Evolutionary conservation across 2,329 filamentous ascomycete species (phyloP).

Genomic region (Blastomyces silverae): DNA sequence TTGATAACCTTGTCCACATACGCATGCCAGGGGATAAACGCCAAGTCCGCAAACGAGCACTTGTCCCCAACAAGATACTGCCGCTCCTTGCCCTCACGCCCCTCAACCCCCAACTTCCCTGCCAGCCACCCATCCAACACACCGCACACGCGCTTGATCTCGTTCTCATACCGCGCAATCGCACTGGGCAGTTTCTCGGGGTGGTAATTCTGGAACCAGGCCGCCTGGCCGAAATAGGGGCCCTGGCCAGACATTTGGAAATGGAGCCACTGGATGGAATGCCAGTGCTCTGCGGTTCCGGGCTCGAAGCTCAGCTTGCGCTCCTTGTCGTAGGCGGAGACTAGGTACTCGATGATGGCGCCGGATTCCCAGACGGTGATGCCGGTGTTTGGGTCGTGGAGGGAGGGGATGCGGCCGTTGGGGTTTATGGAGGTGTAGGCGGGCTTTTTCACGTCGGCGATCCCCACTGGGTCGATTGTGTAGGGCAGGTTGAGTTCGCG

Average conservation of each 20-base stretch:
- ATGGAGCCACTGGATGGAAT: conserved; percentile 39
- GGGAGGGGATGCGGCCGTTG: conserved; percentile 32
- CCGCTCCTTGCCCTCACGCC: background rate
- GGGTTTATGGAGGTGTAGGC: conserved; percentile 27
- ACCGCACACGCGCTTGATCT: conserved; percentile 42
- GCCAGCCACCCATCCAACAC: conserved; percentile 40
- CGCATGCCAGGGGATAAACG: background rate
- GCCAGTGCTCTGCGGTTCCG: conserved; percentile 32
- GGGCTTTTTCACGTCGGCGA: conserved; percentile 16
- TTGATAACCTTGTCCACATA: background rate
- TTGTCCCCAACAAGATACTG: background rate
- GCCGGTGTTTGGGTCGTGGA: conserved; percentile 43
- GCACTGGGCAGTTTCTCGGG: conserved; percentile 42
- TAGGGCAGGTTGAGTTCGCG: conserved; percentile 19
- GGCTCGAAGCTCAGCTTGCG: conserved; percentile 38
- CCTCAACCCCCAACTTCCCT: background rate
- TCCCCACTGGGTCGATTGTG: conserved; percentile 5
- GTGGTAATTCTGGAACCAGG: conserved; percentile 37
- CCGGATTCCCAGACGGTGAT: conserved; percentile 39
- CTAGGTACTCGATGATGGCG: conserved; percentile 42
- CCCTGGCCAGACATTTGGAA: conserved; percentile 37
- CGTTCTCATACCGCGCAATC: conserved; percentile 43
- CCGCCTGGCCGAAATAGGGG: conserved; percentile 40
- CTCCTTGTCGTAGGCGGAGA: conserved; percentile 42
- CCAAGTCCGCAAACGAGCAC: conserved; percentile 4